Evolutionary conservation across 1,139 yeast genomes (phyloP).

Genomic region (Sugiyamaella paludigena): DNA sequence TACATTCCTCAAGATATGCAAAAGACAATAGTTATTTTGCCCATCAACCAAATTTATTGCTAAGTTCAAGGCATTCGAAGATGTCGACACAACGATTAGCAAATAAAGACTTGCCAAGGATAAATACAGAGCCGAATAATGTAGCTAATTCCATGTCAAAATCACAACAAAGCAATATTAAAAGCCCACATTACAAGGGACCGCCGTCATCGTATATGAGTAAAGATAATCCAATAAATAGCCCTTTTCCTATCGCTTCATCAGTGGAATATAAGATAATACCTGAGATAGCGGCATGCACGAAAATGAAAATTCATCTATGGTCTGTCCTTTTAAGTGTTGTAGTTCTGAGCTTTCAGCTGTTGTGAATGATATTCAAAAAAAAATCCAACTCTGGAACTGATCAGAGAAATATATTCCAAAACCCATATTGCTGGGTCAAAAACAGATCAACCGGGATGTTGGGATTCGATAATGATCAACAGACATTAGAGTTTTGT

Average conservation of each 20-base stretch:
- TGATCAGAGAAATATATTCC: not conserved
- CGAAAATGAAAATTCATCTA: no score
- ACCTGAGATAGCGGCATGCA: no score
- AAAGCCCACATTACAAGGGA: conserved; percentile 3
- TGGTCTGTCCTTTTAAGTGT: no score
- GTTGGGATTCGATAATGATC: conserved; percentile 64
- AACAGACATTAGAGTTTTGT: conserved; percentile 57
- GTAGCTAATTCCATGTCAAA: not conserved
- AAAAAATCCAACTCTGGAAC: not conserved
- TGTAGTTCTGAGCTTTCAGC: not conserved
- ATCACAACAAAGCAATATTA: not conserved
- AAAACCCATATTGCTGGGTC: no score
- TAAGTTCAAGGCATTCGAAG: conserved; percentile 2
- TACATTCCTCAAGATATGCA: conserved; percentile 1
- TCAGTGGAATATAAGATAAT: conserved; percentile 5
- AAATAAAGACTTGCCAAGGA: not conserved
- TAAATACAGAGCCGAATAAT: not conserved
- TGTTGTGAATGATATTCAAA: not conserved
- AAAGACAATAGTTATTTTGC: not conserved
- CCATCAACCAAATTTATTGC: not conserved
- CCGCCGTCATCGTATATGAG: conserved; percentile 2
- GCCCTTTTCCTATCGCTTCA: conserved; percentile 10
- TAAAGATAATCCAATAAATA: conserved; percentile 2
- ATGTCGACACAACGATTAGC: not conserved
- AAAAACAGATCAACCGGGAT: conserved; percentile 47